Percentiles rank a stretch among this genome's conserved stretches.
phyloP scores from a whole-genome alignment of 208 protist genomes.

The Trypanosoma conorhini region DNA sequence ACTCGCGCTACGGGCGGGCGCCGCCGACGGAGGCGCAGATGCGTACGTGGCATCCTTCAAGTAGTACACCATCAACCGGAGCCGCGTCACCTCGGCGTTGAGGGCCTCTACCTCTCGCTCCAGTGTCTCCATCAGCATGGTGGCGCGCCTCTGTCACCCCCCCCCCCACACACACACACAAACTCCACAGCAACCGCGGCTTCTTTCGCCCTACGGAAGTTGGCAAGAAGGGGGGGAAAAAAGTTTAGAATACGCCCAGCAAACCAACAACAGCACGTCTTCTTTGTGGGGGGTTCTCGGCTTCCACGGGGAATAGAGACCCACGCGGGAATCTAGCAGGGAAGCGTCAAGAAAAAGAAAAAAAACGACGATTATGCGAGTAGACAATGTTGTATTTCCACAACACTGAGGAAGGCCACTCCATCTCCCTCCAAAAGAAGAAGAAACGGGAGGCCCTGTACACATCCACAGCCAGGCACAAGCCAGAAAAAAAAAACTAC shows the following conservation, averaged over 20 bases:
- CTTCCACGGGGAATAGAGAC: not conserved
- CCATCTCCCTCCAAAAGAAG: slow-evolving; percentile 8
- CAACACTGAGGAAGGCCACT: not conserved
- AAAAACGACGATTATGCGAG: not conserved
- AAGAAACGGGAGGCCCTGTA: slow-evolving; percentile 25
- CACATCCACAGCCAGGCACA: slow-evolving; percentile 5
- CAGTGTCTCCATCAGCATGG: slow-evolving; percentile 82
- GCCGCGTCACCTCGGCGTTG: slow-evolving; percentile 76
- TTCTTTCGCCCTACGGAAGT: too few relatives aligned
- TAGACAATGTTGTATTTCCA: not conserved
- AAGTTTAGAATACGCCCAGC: not conserved
- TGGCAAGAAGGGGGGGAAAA: not conserved
- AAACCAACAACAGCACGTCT: not conserved
- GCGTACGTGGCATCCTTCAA: slow-evolving; percentile 58
- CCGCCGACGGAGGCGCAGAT: not conserved
- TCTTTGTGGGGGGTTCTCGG: not conserved
- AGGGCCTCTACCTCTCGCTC: slow-evolving; percentile 86
- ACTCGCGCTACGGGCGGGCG: not conserved
- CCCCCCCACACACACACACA: not conserved
- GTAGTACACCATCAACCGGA: slow-evolving; percentile 84
- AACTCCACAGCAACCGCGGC: not conserved
- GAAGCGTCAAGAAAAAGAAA: not conserved
- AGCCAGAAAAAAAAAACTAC: not conserved
- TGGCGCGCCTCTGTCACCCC: too few relatives aligned
- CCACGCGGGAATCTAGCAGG: not conserved